Evolutionary conservation across 148 eudicot genomes (phyloP), one percentile per base, ranked within the genome.

Genomic region (Rhododendron ovatum): DNA sequence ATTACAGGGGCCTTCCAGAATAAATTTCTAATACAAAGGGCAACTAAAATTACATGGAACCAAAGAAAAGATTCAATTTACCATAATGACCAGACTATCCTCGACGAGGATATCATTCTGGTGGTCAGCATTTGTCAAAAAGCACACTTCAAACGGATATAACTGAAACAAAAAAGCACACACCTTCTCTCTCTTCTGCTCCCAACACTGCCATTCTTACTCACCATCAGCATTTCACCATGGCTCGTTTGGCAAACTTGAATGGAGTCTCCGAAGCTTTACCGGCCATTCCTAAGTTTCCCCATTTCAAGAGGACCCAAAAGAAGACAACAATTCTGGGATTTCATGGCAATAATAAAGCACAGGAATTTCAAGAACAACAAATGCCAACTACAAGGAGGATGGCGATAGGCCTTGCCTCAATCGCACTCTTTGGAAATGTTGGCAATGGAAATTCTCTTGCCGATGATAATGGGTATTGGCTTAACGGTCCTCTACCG

Each of bases 381-480:
- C 10, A 85, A 51, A n/a, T 85, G 24, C 85, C 88, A 22, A 55
- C 90, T 55, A 85, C 95, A 85, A 96, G 98, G 90, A 94, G 99
- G 87, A 51, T 91, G 69, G 88, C 93, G 35, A 5, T 95, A 69
- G 90, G 96, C 77, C 83, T 95, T 61, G 92, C 91, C 59, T 92
- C 98, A 5, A 67, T 90, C 55, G 91, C 95, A 65, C n/a, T 94
- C 2, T 51, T 91, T 90, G 89, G 90, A 13, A 91, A 86, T 63
- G 39, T 86, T 47, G 77, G 86, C 65, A 86, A 69, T 37, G 88
- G 86, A 47, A 90, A 83, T 17, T 88, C 93, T 51, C 51, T 90
- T 17, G 99, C 99, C 0, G 91, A 90, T 15, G 93, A 85, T 39
- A 92, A 93, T 82, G 90, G 93, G 9, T 85, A 81, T 33, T 96